Evolutionary conservation across 441 rosid genomes (phyloP).

Genomic region (Erysimum cheiri): DNA sequence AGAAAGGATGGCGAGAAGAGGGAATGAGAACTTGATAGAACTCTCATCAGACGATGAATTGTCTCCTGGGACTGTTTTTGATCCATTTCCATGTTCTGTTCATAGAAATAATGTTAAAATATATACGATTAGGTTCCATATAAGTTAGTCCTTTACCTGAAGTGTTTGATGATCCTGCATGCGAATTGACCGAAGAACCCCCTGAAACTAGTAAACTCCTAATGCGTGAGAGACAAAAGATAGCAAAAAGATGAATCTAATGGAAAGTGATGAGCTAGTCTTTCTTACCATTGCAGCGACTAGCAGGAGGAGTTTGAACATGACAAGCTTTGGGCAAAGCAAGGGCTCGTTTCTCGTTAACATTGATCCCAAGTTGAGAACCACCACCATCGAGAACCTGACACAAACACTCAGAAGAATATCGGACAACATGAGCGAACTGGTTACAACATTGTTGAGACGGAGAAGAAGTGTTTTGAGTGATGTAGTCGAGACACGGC

Average conservation of each 20-base stretch:
- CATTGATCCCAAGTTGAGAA: conserved; percentile 62
- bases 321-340: conserved; percentile 80
- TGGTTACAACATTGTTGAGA: conserved; percentile 76
- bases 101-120: conserved; percentile 6
- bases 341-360: conserved; percentile 79
- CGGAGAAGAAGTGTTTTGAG: conserved; percentile 71
- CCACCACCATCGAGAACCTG: conserved; percentile 61
- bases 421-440: conserved; percentile 63
- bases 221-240: background rate
- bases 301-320: conserved; percentile 76
- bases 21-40: conserved; percentile 53
- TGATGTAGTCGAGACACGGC: conserved; percentile 75
- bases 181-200: conserved; percentile 31
- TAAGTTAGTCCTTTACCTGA: conserved; percentile 26
- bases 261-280: background rate
- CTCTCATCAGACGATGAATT: conserved; percentile 56
- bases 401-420: conserved; percentile 83
- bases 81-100: conserved; percentile 55
- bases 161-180: conserved; percentile 54
- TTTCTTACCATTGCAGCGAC: conserved; percentile 66
- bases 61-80: conserved; percentile 58
- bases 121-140: conserved; percentile 10
- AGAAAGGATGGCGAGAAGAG: conserved; percentile 52
- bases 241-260: background rate
- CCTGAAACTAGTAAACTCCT: background rate